Evolutionary conservation across 345 rosid species (phyloP).

Genomic region (Eutrema yunnanense): DNA sequence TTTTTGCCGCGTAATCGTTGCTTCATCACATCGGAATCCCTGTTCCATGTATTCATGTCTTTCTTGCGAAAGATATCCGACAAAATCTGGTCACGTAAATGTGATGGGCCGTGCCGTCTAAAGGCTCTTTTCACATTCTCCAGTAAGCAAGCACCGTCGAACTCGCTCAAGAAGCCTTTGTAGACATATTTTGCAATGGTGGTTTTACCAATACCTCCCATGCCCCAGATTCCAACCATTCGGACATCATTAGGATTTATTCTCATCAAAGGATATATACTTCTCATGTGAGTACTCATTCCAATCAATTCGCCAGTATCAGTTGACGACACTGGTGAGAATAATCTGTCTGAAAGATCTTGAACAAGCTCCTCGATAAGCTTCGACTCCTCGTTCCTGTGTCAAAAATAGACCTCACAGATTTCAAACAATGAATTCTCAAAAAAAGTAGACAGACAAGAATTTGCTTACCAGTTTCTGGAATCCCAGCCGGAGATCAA

Average conservation of each 20-base stretch:
- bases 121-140: constrained; percentile 36
- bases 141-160: constrained; percentile 36
- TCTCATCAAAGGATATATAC: constrained; percentile 13
- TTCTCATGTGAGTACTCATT: constrained; percentile 19
- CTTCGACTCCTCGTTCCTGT: constrained; percentile 29
- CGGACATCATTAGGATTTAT: background rate
- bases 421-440: background rate
- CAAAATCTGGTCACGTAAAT: constrained; percentile 12
- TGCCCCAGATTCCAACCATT: constrained; percentile 40
- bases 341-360: constrained; percentile 20
- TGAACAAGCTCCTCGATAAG: constrained; percentile 29
- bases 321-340: background rate
- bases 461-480: constrained; percentile 21
- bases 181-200: constrained; percentile 39
- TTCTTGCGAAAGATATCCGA: constrained; percentile 7
- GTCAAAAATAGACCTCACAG: background rate
- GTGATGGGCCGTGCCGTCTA: background rate
- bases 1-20: constrained; percentile 10
- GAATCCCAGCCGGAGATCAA: constrained; percentile 29
- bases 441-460: too few species aligned
- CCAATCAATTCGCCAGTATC: constrained; percentile 24
- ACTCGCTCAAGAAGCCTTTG: constrained; percentile 21
- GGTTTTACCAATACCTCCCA: constrained; percentile 55
- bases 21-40: constrained; percentile 18
- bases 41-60: background rate